Conservation (phyloP, 768 basidiomycete species). For the Russula sp. region DNA sequence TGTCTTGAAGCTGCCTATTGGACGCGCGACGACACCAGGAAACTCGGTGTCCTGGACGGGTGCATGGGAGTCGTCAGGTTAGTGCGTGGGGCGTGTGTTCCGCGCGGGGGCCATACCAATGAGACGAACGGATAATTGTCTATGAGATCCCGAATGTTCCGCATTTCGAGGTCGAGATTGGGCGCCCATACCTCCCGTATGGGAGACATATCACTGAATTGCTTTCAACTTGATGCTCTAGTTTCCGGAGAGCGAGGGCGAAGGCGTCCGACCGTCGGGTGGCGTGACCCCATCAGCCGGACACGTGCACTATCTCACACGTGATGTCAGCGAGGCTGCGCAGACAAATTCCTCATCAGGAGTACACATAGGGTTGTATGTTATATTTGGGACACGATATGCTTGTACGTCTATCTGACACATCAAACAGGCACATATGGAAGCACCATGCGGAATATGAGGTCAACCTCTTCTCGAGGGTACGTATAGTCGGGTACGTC, state of each 20-base stretch:
- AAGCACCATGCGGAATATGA: slow-evolving; percentile 30
- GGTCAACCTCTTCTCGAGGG: slow-evolving; percentile 22
- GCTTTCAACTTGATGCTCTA: background rate
- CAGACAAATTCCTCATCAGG: background rate
- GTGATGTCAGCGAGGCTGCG: slow-evolving; percentile 18
- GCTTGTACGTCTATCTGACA: slow-evolving; percentile 30
- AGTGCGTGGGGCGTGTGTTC: slow-evolving; percentile 23
- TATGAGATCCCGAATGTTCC: slow-evolving; percentile 77
- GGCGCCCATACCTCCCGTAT: slow-evolving; percentile 96
- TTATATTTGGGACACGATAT: slow-evolving; percentile 11
- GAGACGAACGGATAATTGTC: slow-evolving; percentile 92
- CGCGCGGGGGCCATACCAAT: slow-evolving; percentile 58
- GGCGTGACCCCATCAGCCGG: slow-evolving; percentile 11
- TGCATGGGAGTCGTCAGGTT: slow-evolving; percentile 31
- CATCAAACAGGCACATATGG: slow-evolving; percentile 28
- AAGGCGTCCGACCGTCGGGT: background rate
- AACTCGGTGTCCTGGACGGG: slow-evolving; percentile 89
- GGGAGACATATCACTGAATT: slow-evolving; percentile 55
- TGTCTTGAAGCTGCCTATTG: slow-evolving; percentile 94
- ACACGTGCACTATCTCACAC: slow-evolving; percentile 24
- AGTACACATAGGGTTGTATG: slow-evolving; percentile 5
- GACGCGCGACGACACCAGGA: slow-evolving; percentile 95
- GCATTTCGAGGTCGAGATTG: slow-evolving; percentile 92
- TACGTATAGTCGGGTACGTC: slow-evolving; percentile 18
- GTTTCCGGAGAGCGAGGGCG: background rate